Evolutionary conservation across 2,329 filamentous ascomycete species (phyloP), one percentile per base, ranked within the genome.

Genomic region (Colletotrichum godetiae): DNA sequence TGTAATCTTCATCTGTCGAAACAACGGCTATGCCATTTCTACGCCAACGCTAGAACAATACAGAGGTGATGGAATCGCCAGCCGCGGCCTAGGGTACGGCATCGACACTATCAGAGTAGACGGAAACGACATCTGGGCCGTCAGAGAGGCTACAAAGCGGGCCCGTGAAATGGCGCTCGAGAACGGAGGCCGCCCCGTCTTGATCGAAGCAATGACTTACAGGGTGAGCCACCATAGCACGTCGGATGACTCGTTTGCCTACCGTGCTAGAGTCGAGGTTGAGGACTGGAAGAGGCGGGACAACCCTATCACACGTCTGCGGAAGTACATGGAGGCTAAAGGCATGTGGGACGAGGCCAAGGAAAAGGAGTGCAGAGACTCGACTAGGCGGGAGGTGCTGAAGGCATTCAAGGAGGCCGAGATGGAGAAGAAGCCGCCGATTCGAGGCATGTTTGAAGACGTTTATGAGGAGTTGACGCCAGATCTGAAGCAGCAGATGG

Each of bases 221-320:
- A 95, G 97, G n/a, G 95, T 98, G 56, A 96, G 94, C 7, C 95
- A 99, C 81, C 97, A 99, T 85, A 98, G 95, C 83, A 99, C 97
- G 0, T 97, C 94, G 0, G 97, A 99, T 80, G 97, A 99, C 84
- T 97, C 94, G 31, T 99, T 98, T 79, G 97, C 97, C 0, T 99
- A 99, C 85, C 93, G 97, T 10, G 95, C 95, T 1, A 91, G 93
- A 31, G 92, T 98, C 0, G 97, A 99, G 80, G 97, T 99, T 82
- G 95, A 98, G 80, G 94, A 97, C 81, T 98, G 95, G 95, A 97
- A 97, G 82, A 88, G 95, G 0, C 88, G 95, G 13, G 95, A 98
- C 80, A 98, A 98, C 79, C 95, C 95, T 1, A 93, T 98, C 63
- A 95, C 94, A 2, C 89, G 95, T 13, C 81, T 97, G 68, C 89